Base-by-base conservation (phyloP, 2,329 filamentous ascomycete genomes). In the Aspergillus hiratsukae region DNA sequence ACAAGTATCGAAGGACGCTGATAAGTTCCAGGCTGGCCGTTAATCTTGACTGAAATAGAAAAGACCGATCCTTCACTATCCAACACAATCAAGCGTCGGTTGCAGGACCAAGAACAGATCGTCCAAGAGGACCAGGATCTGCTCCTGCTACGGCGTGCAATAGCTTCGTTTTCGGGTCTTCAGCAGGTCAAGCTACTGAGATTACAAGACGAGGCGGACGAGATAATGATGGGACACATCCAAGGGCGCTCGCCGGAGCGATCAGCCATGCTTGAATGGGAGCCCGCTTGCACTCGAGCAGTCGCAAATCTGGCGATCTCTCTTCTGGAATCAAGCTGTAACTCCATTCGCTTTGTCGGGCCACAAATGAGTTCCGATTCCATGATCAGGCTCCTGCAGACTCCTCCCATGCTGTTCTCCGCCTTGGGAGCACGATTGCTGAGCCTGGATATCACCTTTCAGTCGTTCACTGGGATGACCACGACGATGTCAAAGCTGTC, bases 131-230 rank as follows among this genome's bases (percentile, higher is more conserved):
- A 77, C 51, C 75, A 80, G 58, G 84, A 87, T 63, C 74, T 79
- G 41, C 67, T 70, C 14, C 75, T 83, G 19, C 71, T 87, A 35
- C 80, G 77, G 57, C 77, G 78, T 56, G 83, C 83, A 19, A 78
- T 86, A 59, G 72, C 75, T 35, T 80, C 81, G 1, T 88, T 88
- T 64, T 80, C 78, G 1, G 78, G 79, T 28, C 76, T 89, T 10
- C 83, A 87, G 64, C 82, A 87, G 65, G 79, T 88, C 51, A 84
- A 87, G 58, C 79, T 89, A 14, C 78, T 88, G 27, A 81, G 83
- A 5, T 73, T 87, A 11, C 81, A 84, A 60, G 84, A 87, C 58
- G 75, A 80, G 57, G 77, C 83, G 57, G 85, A 87, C 64, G 78
- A 78, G 49, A 71, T 77, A 23, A 75, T 86, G 14, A 73, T 83